Evolutionary conservation across 106 monocot species (phyloP).

Genomic region (Apostasia ramifera): DNA sequence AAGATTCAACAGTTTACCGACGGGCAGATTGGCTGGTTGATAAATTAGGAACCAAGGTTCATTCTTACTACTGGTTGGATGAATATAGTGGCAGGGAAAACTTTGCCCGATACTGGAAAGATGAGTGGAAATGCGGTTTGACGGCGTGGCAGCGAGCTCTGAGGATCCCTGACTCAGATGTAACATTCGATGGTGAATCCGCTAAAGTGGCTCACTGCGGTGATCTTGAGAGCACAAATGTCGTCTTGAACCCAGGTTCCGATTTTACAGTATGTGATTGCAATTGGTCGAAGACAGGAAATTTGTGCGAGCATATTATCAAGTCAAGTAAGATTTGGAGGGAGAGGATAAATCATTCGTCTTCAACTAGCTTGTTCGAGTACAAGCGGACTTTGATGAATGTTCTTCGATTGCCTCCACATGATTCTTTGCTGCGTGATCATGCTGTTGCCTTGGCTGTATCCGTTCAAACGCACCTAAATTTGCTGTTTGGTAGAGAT

Average conservation of each 20-base stretch:
- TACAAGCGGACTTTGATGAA: conserved; percentile 55
- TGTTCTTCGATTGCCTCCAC: conserved; percentile 49
- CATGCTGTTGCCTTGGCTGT: conserved; percentile 66
- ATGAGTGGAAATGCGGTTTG: conserved; percentile 84
- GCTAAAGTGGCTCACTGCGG: conserved; percentile 36
- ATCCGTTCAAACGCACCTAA: conserved; percentile 52
- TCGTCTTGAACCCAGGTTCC: conserved; percentile 63
- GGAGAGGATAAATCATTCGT: conserved; percentile 23
- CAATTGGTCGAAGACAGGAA: conserved; percentile 66
- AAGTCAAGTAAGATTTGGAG: conserved; percentile 39
- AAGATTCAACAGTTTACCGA: conserved; percentile 45
- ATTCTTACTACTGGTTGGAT: conserved; percentile 97
- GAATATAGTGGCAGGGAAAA: conserved; percentile 66
- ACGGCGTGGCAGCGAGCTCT: conserved; percentile 63
- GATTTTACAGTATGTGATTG: conserved; percentile 90
- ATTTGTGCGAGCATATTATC: conserved; percentile 80
- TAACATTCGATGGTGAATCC: conserved; percentile 29
- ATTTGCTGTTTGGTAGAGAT: conserved; percentile 20
- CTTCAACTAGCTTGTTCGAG: conserved; percentile 47
- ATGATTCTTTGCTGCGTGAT: conserved; percentile 80
- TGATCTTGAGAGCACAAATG: conserved; percentile 27
- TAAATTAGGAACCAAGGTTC: conserved; percentile 87
- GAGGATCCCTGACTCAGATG: conserved; percentile 58
- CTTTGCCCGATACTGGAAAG: conserved; percentile 90
- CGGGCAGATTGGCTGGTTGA: conserved; percentile 88